Base-by-base conservation (phyloP, 2,329 filamentous ascomycete genomes). In the Aspergillus thermomutatus region DNA sequence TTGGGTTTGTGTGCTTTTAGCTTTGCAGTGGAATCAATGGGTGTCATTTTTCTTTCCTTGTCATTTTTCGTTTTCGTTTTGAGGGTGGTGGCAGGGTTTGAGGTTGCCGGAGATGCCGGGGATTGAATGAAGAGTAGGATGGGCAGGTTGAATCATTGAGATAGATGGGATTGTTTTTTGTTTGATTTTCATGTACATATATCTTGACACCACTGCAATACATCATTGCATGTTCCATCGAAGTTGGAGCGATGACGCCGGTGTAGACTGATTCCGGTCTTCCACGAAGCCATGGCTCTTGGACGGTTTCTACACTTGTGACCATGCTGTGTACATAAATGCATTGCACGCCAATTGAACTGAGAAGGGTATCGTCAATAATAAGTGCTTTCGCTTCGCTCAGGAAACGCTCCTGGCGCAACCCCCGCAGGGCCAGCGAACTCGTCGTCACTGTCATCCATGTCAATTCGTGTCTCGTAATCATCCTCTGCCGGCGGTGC, bases 401-500 rank as follows among this genome's bases (percentile, higher is more conserved):
- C 67, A 14, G 75, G 74, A 59, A 75, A 74, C 27, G 65, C 63
- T 9, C 73, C 73, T 3, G 69, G 71, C 7, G 72, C 64, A 21
- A 50, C 61, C 49, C 57, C 56, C 11, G 65, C 60, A 17, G 54
- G 58, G 21, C 54, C 50, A 1, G 57, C 64, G 31, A 56, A 64
- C 5, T 70, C 69, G 0, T 72, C 73, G 4, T 77, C 79, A 17
- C 77, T 79, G 21, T 79, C 79, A 52, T 79, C 78, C 11, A 76
- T 69, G 43, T 81, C 80, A 53, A 68, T 69, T 17, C 64, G 66
- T n/a, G 63, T 52, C 31, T 53, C 46, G n/a, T 66, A 63, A 19
- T 82, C 77, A 3, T 77, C 74, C 2, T 80, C 78, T 55, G 83
- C 80, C 3, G 81, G 80, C 3, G 82, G 81, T 19, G 81, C 83